Conservation (phyloP, 2,329 filamentous ascomycete species). For the Diplodia scrobiculata region DNA sequence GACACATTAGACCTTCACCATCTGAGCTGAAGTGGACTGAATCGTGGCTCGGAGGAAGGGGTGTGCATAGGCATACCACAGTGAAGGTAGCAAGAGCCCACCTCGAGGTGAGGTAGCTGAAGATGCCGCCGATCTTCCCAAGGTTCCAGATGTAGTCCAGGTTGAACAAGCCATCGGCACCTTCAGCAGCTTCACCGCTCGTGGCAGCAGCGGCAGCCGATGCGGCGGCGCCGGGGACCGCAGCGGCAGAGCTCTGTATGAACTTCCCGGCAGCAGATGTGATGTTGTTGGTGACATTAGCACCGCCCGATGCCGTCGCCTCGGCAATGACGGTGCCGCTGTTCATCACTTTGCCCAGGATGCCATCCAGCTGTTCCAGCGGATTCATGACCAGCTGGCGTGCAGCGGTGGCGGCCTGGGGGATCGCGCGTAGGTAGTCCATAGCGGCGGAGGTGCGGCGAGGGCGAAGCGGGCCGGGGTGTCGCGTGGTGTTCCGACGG, state of each 20-base stretch:
- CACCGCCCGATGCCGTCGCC: constrained; percentile 47
- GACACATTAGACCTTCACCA: background rate
- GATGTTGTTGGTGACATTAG: constrained; percentile 43
- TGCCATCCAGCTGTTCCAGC: constrained; percentile 25
- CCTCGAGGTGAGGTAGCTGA: constrained; percentile 85
- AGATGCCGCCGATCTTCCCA: constrained; percentile 78
- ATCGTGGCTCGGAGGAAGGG: background rate
- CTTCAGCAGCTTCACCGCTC: constrained; percentile 34
- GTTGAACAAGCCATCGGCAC: constrained; percentile 48
- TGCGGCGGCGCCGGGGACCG: constrained; percentile 44
- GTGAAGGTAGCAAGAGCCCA: constrained; percentile 89
- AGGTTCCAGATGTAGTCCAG: constrained; percentile 45
- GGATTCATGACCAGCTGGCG: constrained; percentile 27
- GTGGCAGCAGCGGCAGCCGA: constrained; percentile 42
- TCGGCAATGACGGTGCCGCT: constrained; percentile 63
- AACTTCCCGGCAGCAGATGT: constrained; percentile 46
- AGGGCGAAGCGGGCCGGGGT: background rate
- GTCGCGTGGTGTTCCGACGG: constrained; percentile 20
- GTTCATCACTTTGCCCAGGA: constrained; percentile 27
- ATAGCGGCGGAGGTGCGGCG: background rate
- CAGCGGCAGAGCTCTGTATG: constrained; percentile 51
- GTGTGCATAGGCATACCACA: constrained; percentile 56
- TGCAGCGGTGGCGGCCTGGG: constrained; percentile 26
- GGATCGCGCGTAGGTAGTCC: constrained; percentile 19
- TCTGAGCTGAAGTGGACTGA: background rate